Evolutionary conservation across 192 early-diverging fungal species (phyloP), one percentile per base, ranked within the genome.

Genomic region (Backusella psychrophila): DNA sequence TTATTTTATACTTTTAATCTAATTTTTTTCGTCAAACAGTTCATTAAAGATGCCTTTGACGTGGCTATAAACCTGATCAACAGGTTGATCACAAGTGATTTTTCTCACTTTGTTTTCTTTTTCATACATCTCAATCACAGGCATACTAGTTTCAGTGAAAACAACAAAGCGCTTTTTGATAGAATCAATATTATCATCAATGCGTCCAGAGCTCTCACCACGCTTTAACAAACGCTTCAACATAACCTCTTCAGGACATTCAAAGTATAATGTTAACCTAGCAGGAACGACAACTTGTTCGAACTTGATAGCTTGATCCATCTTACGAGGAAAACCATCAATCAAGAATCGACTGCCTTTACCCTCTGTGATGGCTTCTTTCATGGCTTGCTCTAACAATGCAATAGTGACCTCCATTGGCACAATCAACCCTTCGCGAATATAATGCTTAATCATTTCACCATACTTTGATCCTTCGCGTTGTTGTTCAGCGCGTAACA

Each of bases 81-180:
- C 73, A 19, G 73, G 59, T 46, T 75, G 73, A 21, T 75, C 73
- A 63, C 73, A 75, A 66, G 73, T 84, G 76, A 98, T 87, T 65
- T 87, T 93, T 68, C 92, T 86, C 38, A 98, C 95, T 85, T 96
- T 98, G 41, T 88, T 89, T 44, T 85, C 68, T 79, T 91, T 92
- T 19, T 81, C 88, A 81, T 91, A 97, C 46, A 93, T 81, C 67
- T 94, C 92, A 74, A 99, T 93, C 3, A 99, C 98, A 6, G 96
- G 96, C 89, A 90, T 96, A 77, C 90, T 93, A 19, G 91, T 92
- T 38, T 97, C 91, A 23, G 82, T 76, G 72, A 97, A 99, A 0
- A 91, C 93, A n/a, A 77, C 78, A 89, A 99, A 99, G 11, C 98
- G 88, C 87, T 99, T 99, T 74, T 89, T 90, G 89, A 99, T 99